These are phyloP conservation scores for Xylariaceae sp. DNA, from an alignment of 2,329 filamentous ascomycete species.

Conservation along the genomic window DNA sequence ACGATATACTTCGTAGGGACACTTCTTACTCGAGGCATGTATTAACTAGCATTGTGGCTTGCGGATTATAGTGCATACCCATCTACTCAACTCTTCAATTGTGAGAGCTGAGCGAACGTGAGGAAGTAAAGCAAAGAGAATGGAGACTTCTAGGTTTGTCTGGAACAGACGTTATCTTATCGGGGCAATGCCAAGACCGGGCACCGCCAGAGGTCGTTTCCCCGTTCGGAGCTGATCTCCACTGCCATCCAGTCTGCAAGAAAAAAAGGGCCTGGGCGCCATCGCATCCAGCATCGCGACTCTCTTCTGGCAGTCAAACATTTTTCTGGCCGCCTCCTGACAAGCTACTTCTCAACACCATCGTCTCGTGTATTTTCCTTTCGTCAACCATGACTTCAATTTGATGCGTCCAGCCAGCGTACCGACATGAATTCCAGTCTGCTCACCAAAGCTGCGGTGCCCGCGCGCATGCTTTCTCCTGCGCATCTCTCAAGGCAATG, in stretches of 20 bases:
- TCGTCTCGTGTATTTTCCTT: neutral
- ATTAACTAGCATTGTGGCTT: too few species aligned
- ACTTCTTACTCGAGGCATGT: too few species aligned
- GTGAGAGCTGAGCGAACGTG: too few species aligned
- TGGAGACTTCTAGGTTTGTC: neutral
- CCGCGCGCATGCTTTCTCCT: slow-evolving; percentile 44
- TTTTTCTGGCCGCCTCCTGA: neutral
- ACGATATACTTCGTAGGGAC: too few species aligned
- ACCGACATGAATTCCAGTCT: slow-evolving; percentile 44
- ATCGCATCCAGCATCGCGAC: slow-evolving; percentile 16
- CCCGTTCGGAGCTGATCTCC: neutral
- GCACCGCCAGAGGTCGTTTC: too few species aligned
- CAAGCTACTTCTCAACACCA: neutral
- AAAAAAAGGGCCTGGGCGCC: slow-evolving; percentile 31
- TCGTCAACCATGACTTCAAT: neutral
- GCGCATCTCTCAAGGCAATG: slow-evolving; percentile 38
- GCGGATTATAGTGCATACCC: too few species aligned
- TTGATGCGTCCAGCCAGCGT: slow-evolving; percentile 10
- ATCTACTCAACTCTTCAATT: too few species aligned
- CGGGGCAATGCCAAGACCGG: too few species aligned
- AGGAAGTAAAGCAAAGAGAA: too few species aligned
- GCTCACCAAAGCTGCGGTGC: slow-evolving; percentile 43
- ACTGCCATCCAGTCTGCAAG: slow-evolving; percentile 7
- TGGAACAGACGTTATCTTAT: too few species aligned
- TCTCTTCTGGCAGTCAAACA: slow-evolving; percentile 4